Evolutionary conservation across 1,139 yeast genomes (phyloP), one percentile per base, ranked within the genome.

Genomic region (Pichia terricola): DNA sequence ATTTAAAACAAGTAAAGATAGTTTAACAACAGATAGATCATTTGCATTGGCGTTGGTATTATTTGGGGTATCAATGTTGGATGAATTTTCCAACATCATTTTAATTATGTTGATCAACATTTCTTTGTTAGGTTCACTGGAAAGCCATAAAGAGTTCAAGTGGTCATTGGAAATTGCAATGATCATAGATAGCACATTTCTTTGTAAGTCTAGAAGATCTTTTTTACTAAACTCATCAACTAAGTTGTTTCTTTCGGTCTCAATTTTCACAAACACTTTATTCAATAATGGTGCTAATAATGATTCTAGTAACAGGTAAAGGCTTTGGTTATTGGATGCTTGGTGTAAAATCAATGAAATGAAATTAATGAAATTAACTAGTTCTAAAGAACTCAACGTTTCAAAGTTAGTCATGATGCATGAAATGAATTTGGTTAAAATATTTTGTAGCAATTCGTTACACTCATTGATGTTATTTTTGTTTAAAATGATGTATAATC

Each of bases 271-370:
- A 53, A 82, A 77, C 11, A 84, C 70, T 56, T 85, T 84, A 43
- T 70, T 71, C 39, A 86, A 68, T 41, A 91, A 70, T 22, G 96
- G 96, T 3, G 84, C 68, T 48, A 88, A 62, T 49, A 91, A 66
- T 46, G 80, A 79, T 55, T 82, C 79, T 50, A 91, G 69, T 63
- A 94, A 68, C 54, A 79, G 80, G 61, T 83, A 87, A 38, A 76
- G 79, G 53, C 84, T 82, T 40, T 69, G 68, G 55, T 78, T 76
- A 16, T 39, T 33, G 5, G 39, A 38, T 63, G 82, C 87, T 54
- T 72, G 75, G 62, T 91, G 97, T 40, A 84, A 77, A 49, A 91
- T 75, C 63, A 91, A 97, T 6, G 95, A 94, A 53, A 91, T 67
- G 60, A 91, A 91, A 41, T 91, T 76, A 46, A 88, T 66, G 59